Evolutionary conservation across 1,139 yeast genomes (phyloP), one percentile per base, ranked within the genome.

Genomic region (Taiozyma onychis): DNA sequence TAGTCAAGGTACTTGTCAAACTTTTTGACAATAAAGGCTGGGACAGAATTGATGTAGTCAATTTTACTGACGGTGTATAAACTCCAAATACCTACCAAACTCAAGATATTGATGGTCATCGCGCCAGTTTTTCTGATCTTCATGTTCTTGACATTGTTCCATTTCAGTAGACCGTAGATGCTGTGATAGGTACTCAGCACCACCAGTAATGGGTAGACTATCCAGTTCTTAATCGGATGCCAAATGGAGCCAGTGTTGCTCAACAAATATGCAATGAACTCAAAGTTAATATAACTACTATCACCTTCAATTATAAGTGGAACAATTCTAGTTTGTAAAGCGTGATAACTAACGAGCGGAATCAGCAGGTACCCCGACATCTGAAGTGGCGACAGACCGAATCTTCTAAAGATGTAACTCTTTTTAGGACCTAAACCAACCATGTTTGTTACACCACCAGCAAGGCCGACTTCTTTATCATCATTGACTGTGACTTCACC

Each of bases 301-400:
- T 85, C 95, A 1, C 89, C 93, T 52, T 84, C 86, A 1, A 78
- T 70, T 3, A 58, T 24, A 26, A 69, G 49, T 0, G 95, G 91
- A 0, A 71, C 69, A 14, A 72, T 50, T 46, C 90, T 67, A 55
- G 78, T 73, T 46, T 76, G 74, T 21, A 67, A 56, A 21, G 71
- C 68, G 60, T 87, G 95, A 45, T 67, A 74, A 0, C 59, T 50
- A 0, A 82, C 55, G 28, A 81, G 60, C 0, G 80, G 77, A 0
- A 77, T 54, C 42, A 83, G 66, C 6, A 78, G 48, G 57, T 80
- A 81, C 0, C 95, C 95, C 5, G 86, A 72, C 47, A 82, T 74
- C 28, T 81, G 73, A 34, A 81, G 62, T 2, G 88, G 87, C 2
- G 75, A 65, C 30, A 72, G 49, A 2, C 73, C 73, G 16, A 72